phyloP scores from a whole-genome alignment of 305 asterid genomes.

The Rubia tinctorum region DNA sequence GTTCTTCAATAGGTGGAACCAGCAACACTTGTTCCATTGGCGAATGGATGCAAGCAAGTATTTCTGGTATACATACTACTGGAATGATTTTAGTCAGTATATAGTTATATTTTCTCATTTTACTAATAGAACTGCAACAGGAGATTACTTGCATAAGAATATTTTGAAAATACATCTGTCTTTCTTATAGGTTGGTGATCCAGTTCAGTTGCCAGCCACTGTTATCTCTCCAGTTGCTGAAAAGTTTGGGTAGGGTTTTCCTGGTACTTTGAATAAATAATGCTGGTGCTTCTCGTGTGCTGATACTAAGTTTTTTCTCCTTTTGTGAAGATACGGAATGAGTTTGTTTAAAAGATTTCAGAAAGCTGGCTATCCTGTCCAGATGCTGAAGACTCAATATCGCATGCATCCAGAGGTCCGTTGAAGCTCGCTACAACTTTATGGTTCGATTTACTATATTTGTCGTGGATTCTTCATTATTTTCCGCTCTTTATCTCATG shows the following conservation, averaged over 20 bases:
- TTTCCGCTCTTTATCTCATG: constrained; percentile 17
- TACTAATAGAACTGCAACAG: background rate
- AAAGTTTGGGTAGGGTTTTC: constrained; percentile 61
- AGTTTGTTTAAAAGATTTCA: constrained; percentile 94
- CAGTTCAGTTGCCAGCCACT: constrained; percentile 98
- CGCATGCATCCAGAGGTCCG: constrained; percentile 99
- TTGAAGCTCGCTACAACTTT: constrained; percentile 6
- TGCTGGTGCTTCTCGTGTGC: background rate
- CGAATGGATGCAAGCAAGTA: constrained; percentile 98
- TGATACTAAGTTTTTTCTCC: constrained; percentile 4
- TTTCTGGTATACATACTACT: constrained; percentile 60
- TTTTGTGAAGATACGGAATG: constrained; percentile 60
- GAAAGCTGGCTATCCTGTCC: constrained; percentile 92
- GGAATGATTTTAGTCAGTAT: background rate
- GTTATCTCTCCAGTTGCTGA: constrained; percentile 80
- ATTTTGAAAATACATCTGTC: background rate
- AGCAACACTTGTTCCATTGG: constrained; percentile 86
- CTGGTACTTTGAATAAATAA: background rate
- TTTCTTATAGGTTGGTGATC: constrained; percentile 85
- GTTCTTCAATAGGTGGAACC: constrained; percentile 81
- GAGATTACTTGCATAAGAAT: constrained; percentile 3
- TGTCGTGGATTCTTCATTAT: constrained; percentile 13
- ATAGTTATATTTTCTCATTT: background rate
- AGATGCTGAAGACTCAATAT: constrained; percentile 97
- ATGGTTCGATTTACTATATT: background rate